Conservation (phyloP, 345 rosid genomes). For the Lepidium didymum region DNA sequence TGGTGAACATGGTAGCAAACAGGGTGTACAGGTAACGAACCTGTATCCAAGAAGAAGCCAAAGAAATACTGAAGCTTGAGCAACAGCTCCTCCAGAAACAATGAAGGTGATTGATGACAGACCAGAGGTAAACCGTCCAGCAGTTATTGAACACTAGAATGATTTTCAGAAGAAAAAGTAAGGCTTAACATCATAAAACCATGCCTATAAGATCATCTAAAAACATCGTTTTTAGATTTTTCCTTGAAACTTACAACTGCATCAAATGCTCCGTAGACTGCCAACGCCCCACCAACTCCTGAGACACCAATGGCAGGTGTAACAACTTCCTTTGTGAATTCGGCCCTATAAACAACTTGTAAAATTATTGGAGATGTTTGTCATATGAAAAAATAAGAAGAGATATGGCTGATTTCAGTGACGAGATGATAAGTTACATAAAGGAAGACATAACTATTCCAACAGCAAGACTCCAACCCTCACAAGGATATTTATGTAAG, state of each 20-base stretch:
- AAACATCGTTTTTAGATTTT: not conserved
- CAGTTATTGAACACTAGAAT: slow-evolving; percentile 66
- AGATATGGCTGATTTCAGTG: not conserved
- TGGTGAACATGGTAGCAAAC: not conserved
- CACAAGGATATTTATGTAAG: not conserved
- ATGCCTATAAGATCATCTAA: not conserved
- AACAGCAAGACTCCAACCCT: not conserved
- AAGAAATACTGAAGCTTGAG: slow-evolving; percentile 64
- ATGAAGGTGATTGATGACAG: slow-evolving; percentile 36
- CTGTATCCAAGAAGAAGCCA: slow-evolving; percentile 70
- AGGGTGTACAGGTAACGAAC: slow-evolving; percentile 24
- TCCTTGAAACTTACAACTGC: slow-evolving; percentile 63
- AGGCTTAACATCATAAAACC: not conserved
- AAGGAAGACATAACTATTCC: not conserved
- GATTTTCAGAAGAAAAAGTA: not conserved
- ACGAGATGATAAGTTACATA: not conserved
- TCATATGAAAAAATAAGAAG: not conserved
- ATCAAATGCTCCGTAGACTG: slow-evolving; percentile 84
- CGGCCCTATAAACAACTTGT: slow-evolving; percentile 51
- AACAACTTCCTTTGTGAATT: slow-evolving; percentile 78
- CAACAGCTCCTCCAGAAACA: slow-evolving; percentile 48
- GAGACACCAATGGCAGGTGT: slow-evolving; percentile 75
- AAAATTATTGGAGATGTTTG: not conserved
- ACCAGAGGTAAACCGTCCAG: slow-evolving; percentile 59
- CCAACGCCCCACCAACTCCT: slow-evolving; percentile 93